Conservation (phyloP, 768 basidiomycete species). For the Plicaturopsis crispa region DNA sequence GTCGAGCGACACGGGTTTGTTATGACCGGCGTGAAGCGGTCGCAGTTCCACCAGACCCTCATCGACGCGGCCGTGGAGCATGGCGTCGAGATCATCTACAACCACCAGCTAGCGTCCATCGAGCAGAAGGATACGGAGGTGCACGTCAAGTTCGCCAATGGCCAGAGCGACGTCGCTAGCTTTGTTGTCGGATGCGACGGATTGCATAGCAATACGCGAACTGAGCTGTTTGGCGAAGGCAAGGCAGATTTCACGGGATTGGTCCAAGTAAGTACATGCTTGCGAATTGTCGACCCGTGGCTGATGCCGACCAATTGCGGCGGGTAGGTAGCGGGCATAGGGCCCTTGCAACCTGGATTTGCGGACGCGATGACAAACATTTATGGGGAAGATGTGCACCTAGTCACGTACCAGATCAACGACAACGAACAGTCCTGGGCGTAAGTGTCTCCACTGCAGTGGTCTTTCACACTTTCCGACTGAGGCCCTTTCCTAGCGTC, state of each 20-base stretch:
- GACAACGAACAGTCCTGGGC: constrained; percentile 27
- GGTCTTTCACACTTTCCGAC: background rate
- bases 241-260: constrained; percentile 29
- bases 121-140: constrained; percentile 23
- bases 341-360: too few species aligned
- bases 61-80: constrained; percentile 21
- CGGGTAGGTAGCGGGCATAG: too few species aligned
- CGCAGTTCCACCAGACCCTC: constrained; percentile 22
- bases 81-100: constrained; percentile 26
- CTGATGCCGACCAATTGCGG: background rate
- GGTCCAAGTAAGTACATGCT: constrained; percentile 21
- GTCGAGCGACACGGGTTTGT: constrained; percentile 14
- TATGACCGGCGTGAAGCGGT: constrained; percentile 23
- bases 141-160: constrained; percentile 26
- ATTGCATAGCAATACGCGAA: constrained; percentile 32
- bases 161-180: constrained; percentile 23
- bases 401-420: constrained; percentile 27
- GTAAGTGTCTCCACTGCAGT: constrained; percentile 14
- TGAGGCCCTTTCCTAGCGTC: constrained; percentile 14
- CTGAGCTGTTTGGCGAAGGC: constrained; percentile 28
- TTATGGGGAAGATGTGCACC: constrained; percentile 28
- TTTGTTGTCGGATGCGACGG: constrained; percentile 39
- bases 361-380: constrained; percentile 26
- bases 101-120: constrained; percentile 21
- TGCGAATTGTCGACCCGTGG: background rate